Percentiles rank a stretch among this genome's conserved stretches.
phyloP scores from a whole-genome alignment of 352 stramenopile species.

The Phytopythium chamaehyphon region DNA sequence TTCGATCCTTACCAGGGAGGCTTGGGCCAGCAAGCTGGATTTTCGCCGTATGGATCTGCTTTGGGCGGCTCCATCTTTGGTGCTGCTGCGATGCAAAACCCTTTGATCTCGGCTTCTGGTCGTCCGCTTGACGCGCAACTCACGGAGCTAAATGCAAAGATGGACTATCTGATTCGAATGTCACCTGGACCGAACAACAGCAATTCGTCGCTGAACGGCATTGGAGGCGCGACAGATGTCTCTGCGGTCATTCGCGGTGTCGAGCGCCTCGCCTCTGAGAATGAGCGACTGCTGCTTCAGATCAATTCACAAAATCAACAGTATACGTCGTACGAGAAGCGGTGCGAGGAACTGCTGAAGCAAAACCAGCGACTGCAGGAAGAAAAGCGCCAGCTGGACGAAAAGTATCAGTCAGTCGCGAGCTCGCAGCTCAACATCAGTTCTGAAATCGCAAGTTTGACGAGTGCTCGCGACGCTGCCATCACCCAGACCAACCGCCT shows the following conservation, averaged over 20 bases:
- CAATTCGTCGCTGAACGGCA: neutral
- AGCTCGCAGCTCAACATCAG: slow-evolving; percentile 50
- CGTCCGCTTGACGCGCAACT: slow-evolving; percentile 42
- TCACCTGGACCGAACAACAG: slow-evolving; percentile 9
- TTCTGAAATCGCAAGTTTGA: slow-evolving; percentile 50
- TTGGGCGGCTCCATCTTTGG: slow-evolving; percentile 11
- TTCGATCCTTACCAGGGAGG: slow-evolving; percentile 24
- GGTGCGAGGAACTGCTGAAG: slow-evolving; percentile 60
- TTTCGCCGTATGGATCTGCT: neutral
- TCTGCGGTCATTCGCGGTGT: slow-evolving; percentile 60
- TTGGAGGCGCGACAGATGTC: slow-evolving; percentile 48
- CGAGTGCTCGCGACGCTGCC: slow-evolving; percentile 56
- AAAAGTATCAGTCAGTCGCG: slow-evolving; percentile 55
- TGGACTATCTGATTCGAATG: slow-evolving; percentile 80
- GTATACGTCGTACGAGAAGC: slow-evolving; percentile 63
- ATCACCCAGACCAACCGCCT: slow-evolving; percentile 71
- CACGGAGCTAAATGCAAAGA: slow-evolving; percentile 64
- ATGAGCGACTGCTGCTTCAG: slow-evolving; percentile 68
- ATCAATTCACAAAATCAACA: slow-evolving; percentile 81
- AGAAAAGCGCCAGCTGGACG: slow-evolving; percentile 55
- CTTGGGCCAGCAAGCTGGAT: slow-evolving; percentile 10
- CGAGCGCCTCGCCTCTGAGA: slow-evolving; percentile 64
- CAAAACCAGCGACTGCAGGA: slow-evolving; percentile 58
- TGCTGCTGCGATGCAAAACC: neutral
- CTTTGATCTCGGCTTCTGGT: slow-evolving; percentile 25